Conservation (phyloP, 2,329 filamentous ascomycete genomes). For the Aspergillus uvarum region DNA sequence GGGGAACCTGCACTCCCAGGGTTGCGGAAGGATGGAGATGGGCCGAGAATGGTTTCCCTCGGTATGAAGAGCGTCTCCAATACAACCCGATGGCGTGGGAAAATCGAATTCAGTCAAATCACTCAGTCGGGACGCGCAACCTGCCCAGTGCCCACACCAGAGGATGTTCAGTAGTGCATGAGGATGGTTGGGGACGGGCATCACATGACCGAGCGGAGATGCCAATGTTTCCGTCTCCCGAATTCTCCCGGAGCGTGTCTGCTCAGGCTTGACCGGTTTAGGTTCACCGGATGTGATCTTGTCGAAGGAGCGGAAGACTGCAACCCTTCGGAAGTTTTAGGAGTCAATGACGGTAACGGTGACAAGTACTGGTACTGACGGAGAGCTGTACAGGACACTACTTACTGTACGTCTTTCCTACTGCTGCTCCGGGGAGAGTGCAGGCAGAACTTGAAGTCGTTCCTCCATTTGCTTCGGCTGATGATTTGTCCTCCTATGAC, state of each 20-base stretch:
- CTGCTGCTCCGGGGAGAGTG: background rate
- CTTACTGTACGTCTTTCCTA: no score
- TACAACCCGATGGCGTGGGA: background rate
- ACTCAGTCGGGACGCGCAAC: no score
- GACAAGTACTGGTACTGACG: background rate
- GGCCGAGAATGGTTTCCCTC: no score
- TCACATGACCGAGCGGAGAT: conserved; percentile 31
- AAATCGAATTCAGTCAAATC: no score
- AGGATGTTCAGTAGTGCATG: background rate
- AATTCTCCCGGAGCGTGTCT: conserved; percentile 23
- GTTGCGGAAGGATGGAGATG: no score
- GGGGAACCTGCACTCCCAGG: no score
- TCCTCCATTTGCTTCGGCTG: background rate
- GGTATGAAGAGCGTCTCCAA: background rate
- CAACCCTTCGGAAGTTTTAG: conserved; percentile 25
- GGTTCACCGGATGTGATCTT: conserved; percentile 30
- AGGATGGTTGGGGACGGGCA: conserved; percentile 7
- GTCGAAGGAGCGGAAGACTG: conserved; percentile 17
- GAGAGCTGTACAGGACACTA: no score
- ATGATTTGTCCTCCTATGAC: conserved; percentile 3
- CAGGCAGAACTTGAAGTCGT: background rate
- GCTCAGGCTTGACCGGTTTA: conserved; percentile 29
- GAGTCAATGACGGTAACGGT: conserved; percentile 5
- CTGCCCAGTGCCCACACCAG: no score
- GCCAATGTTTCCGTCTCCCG: conserved; percentile 22